Base-by-base conservation (phyloP, 306 rosid species). In the Prunus dulcis region DNA sequence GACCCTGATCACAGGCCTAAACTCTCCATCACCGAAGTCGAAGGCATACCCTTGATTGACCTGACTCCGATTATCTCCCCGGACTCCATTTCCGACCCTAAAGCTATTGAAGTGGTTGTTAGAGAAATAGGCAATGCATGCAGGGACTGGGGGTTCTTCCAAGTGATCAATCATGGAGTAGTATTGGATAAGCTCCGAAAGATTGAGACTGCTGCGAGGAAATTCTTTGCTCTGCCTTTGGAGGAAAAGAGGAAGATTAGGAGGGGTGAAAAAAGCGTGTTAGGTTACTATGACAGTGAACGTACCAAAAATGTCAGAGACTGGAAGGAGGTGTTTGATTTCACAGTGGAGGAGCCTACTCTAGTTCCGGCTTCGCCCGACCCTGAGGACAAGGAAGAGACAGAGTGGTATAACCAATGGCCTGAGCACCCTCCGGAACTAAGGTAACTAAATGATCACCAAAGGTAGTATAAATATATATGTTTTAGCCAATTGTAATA, bases 271-370 rank as follows among this genome's bases (percentile, higher is more conserved):
- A 50, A 0, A 15, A 25, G 9, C 1, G 20, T 80, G 0, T 14
- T 27, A 18, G 94, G 94, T 8, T 91, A 91, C 32, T 79, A 63
- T 17, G 92, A 91, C n/a, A 71, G 53, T 1, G 94, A 91, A 19
- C 75, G 76, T 15, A 88, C 94, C 4, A 89, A 89, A 76, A 89
- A 91, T 10, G 82, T 89, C 1, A 84, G 93, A n/a, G 93, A 91
- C 27, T 87, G 96, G 92, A 89, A 87, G 58, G 91, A 90, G 67
- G 90, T 81, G 6, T 86, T 88, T 78, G 92, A 90, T 83, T 78
- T 84, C 56, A 9, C 28, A 2, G 71, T 80, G 25, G 63, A 57
- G 46, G 87, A 81, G 0, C 88, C 92, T 2, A 81, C 86, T 19
- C 3, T 73, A 3, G 3, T 79, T 19, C 83, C 92, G 5, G 30